phyloP scores from a whole-genome alignment of 306 rosid species.

The Begonia masoniana region DNA sequence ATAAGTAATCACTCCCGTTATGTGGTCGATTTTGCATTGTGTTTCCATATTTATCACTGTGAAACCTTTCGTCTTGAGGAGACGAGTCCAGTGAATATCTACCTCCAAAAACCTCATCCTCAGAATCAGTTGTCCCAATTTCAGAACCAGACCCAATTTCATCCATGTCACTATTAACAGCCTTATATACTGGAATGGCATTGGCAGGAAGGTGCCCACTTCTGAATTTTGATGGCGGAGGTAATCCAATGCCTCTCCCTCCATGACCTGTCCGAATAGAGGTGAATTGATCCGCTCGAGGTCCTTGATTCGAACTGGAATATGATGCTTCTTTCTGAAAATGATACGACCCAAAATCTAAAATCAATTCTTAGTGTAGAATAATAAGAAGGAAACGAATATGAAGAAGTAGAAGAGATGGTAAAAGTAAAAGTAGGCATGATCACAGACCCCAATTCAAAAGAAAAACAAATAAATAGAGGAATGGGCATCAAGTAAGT shows the following conservation, averaged over 20 bases:
- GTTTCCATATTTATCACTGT: slow-evolving; percentile 38
- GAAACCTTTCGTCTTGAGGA: slow-evolving; percentile 45
- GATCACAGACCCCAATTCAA: slow-evolving; percentile 11
- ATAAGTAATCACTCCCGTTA: slow-evolving; percentile 50
- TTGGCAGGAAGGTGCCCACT: slow-evolving; percentile 75
- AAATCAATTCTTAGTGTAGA: background rate
- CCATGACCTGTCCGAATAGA: slow-evolving; percentile 28
- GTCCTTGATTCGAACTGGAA: slow-evolving; percentile 31
- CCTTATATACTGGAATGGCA: slow-evolving; percentile 39
- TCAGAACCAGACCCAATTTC: slow-evolving; percentile 59
- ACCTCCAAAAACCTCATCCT: slow-evolving; percentile 55
- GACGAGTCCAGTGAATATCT: slow-evolving; percentile 80
- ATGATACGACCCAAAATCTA: slow-evolving; percentile 12
- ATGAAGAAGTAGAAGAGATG: too few relatives aligned
- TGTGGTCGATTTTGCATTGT: slow-evolving; percentile 17
- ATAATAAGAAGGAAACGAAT: background rate
- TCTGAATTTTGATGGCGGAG: slow-evolving; percentile 76
- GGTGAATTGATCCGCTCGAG: slow-evolving; percentile 45
- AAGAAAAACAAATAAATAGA: background rate
- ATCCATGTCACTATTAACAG: slow-evolving; percentile 21
- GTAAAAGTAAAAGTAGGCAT: background rate
- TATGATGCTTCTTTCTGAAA: slow-evolving; percentile 32
- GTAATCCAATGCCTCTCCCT: slow-evolving; percentile 63
- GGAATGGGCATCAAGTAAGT: background rate
- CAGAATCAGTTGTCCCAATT: slow-evolving; percentile 53